Conservation (phyloP, 257 asterid species). For the Capsicum baccatum region DNA sequence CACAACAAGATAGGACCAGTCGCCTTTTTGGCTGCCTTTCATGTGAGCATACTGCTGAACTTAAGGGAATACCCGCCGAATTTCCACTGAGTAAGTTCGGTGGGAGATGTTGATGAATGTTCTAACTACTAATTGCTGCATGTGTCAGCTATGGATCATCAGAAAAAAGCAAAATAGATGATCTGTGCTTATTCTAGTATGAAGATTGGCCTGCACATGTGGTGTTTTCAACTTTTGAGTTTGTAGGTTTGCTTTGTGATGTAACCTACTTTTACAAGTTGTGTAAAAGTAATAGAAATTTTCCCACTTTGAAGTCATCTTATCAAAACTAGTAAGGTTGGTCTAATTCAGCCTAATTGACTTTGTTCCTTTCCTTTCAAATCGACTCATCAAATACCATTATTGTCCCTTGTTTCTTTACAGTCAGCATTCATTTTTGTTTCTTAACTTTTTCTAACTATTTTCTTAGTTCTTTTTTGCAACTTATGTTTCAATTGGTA, state of each 20-base stretch:
- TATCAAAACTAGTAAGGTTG: too few relatives aligned
- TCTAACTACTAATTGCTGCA: conserved; percentile 15
- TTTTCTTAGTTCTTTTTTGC: too few relatives aligned
- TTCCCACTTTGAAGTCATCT: too few relatives aligned
- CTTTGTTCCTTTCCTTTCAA: too few relatives aligned
- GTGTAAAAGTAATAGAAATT: not conserved
- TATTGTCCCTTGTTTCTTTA: too few relatives aligned
- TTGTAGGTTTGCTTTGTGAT: not conserved
- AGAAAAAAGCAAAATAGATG: not conserved
- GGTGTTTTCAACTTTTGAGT: conserved; percentile 3
- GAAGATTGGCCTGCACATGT: not conserved
- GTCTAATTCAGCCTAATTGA: too few relatives aligned
- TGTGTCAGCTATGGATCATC: conserved; percentile 26
- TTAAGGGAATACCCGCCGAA: not conserved
- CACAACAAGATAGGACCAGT: not conserved
- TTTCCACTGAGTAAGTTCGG: not conserved
- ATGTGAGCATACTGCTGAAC: conserved; percentile 13
- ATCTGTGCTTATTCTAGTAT: not conserved
- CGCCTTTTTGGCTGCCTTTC: not conserved
- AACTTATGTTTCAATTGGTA: too few relatives aligned
- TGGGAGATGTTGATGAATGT: not conserved
- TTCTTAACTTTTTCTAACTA: too few relatives aligned
- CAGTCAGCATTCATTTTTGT: too few relatives aligned
- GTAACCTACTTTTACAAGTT: conserved; percentile 21
- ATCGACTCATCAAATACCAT: too few relatives aligned